These are phyloP conservation scores for Termitomyces sp. DNA, from an alignment of 1,284 basidiomycete genomes.

Conservation along the genomic window DNA sequence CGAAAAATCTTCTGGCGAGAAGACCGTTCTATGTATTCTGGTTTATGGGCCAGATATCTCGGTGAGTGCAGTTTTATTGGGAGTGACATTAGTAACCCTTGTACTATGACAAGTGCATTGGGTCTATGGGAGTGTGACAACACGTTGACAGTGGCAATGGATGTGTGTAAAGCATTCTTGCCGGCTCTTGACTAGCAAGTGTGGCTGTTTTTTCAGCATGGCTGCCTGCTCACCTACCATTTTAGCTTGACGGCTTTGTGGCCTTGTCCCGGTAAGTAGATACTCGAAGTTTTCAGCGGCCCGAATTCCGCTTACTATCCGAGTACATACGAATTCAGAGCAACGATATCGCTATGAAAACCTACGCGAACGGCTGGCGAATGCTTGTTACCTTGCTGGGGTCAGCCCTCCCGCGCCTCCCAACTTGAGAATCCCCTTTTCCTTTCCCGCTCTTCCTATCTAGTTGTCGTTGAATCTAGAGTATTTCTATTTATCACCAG, in stretches of 20 bases:
- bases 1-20: constrained; percentile 45
- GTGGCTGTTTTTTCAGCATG: background rate
- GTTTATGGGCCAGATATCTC: constrained; percentile 70
- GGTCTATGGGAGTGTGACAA: constrained; percentile 60
- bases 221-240: constrained; percentile 1
- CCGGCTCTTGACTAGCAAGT: constrained; percentile 56
- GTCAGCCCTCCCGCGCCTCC: constrained; percentile 34
- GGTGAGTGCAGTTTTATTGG: constrained; percentile 35
- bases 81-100: background rate
- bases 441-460: constrained; percentile 7
- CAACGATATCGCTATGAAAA: constrained; percentile 45
- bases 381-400: constrained; percentile 47
- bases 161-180: constrained; percentile 59
- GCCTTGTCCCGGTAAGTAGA: constrained; percentile 62
- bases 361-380: constrained; percentile 42
- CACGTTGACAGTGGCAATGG: constrained; percentile 56
- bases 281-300: background rate
- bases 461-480: constrained; percentile 5
- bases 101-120: constrained; percentile 43
- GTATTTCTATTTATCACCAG: constrained; percentile 14
- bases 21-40: constrained; percentile 71
- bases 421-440: constrained; percentile 24
- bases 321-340: constrained; percentile 43
- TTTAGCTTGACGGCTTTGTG: constrained; percentile 53
- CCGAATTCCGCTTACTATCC: constrained; percentile 2